Percentiles rank a stretch among this genome's conserved stretches.
phyloP scores from a whole-genome alignment of 1,284 basidiomycete genomes.

The Abortiporus biennis region DNA sequence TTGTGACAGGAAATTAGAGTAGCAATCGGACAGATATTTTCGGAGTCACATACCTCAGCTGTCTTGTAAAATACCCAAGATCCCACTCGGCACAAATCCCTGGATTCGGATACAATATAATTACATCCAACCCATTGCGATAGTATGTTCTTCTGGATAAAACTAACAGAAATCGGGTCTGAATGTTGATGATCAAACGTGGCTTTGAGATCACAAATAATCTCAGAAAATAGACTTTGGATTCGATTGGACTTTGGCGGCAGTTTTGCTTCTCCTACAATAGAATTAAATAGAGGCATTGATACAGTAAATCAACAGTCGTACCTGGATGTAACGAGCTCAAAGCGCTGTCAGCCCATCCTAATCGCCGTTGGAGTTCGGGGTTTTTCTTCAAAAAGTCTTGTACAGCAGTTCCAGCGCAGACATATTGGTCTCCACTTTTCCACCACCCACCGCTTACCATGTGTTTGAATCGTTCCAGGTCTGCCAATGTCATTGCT shows the following conservation, averaged over 20 bases:
- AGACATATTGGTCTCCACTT: not conserved
- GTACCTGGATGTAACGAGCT: too few relatives aligned
- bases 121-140: slow-evolving; percentile 7
- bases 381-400: slow-evolving; percentile 9
- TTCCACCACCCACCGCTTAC: slow-evolving; percentile 17
- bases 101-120: slow-evolving; percentile 9
- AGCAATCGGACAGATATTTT: not conserved
- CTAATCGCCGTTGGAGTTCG: slow-evolving; percentile 14
- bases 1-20: not conserved
- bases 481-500: slow-evolving; percentile 26
- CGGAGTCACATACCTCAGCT: not conserved
- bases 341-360: slow-evolving; percentile 13
- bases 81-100: slow-evolving; percentile 12
- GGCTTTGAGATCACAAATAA: not conserved
- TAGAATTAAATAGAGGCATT: not conserved
- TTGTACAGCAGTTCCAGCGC: slow-evolving; percentile 9
- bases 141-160: not conserved
- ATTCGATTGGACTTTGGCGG: not conserved
- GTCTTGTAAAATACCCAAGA: slow-evolving; percentile 15
- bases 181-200: not conserved
- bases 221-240: not conserved
- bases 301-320: slow-evolving; percentile 1
- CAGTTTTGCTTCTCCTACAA: slow-evolving; percentile 5
- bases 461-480: slow-evolving; percentile 23
- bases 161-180: not conserved